A percentile compares a stretch with the other conserved stretches of the same genome.
These are phyloP conservation scores for Bacidia rubella DNA, from an alignment of 495 filamentous ascomycete species.

Conservation along the genomic window DNA sequence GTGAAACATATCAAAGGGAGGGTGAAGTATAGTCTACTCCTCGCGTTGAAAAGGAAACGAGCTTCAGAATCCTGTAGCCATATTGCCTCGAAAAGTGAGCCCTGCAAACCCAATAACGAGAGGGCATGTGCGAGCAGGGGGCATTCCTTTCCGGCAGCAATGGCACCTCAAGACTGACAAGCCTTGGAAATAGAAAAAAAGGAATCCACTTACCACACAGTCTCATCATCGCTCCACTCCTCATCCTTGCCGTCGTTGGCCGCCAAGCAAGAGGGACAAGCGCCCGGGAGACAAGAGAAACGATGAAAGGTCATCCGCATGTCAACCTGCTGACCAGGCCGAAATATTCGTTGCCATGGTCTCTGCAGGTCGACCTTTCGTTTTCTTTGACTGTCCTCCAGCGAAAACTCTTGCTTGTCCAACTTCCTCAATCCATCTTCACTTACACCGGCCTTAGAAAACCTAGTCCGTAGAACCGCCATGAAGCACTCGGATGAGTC, in stretches of 20 bases:
- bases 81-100: too few species aligned
- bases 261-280: conserved; percentile 14
- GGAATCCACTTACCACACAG: conserved; percentile 10
- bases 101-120: too few species aligned
- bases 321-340: conserved; percentile 18
- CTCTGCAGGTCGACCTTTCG: conserved; percentile 9
- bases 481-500: conserved; percentile 17
- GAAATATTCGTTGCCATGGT: conserved; percentile 12
- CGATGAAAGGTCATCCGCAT: conserved; percentile 22
- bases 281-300: conserved; percentile 13
- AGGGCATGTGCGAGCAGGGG: too few species aligned
- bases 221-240: conserved; percentile 5
- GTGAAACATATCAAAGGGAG: too few species aligned
- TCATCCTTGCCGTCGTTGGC: conserved; percentile 10
- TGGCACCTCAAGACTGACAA: too few species aligned
- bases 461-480: conserved; percentile 17
- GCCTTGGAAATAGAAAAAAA: too few species aligned
- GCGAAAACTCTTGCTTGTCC: conserved; percentile 14
- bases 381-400: conserved; percentile 14
- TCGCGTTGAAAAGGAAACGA: too few species aligned
- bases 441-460: conserved; percentile 12
- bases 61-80: too few species aligned
- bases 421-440: conserved; percentile 13
- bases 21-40: too few species aligned
- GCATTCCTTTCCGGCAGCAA: too few species aligned